Percentiles rank a stretch among this genome's conserved stretches.
These are phyloP conservation scores for Logfia minima DNA, from an alignment of 129 eudicot genomes.

Conservation along the genomic window DNA sequence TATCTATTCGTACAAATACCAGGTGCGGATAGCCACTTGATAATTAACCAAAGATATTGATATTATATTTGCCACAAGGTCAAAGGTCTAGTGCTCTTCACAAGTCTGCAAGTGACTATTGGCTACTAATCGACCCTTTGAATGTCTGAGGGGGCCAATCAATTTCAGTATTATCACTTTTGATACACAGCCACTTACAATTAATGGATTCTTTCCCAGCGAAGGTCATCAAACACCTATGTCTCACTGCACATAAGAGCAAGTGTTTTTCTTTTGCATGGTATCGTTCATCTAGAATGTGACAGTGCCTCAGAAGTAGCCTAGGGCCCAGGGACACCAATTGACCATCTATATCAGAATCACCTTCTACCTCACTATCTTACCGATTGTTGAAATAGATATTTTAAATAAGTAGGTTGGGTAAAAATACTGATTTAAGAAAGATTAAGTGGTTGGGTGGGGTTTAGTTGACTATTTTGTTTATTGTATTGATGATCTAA, in stretches of 20 bases:
- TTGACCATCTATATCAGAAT: background rate
- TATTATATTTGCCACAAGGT: background rate
- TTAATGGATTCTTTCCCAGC: background rate
- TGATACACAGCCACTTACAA: background rate
- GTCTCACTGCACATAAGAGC: background rate
- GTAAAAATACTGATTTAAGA: background rate
- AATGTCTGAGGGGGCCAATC: background rate
- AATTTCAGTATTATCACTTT: background rate
- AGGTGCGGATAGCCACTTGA: background rate
- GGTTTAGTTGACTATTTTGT: background rate
- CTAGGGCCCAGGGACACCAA: background rate
- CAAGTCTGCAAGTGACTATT: background rate
- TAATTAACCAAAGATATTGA: background rate
- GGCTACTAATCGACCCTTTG: background rate
- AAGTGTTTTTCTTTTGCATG: background rate
- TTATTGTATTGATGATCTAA: conserved; percentile 1
- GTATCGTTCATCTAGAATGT: background rate
- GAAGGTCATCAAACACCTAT: background rate
- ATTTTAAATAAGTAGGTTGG: background rate
- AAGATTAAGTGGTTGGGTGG: background rate
- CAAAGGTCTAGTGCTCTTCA: background rate
- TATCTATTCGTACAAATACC: background rate
- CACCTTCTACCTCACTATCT: background rate
- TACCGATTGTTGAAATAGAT: background rate
- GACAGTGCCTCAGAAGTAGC: background rate